Evolutionary conservation across 2,329 filamentous ascomycete species (phyloP), one percentile per base, ranked within the genome.

Genomic region (Aspergillus aculeatus): DNA sequence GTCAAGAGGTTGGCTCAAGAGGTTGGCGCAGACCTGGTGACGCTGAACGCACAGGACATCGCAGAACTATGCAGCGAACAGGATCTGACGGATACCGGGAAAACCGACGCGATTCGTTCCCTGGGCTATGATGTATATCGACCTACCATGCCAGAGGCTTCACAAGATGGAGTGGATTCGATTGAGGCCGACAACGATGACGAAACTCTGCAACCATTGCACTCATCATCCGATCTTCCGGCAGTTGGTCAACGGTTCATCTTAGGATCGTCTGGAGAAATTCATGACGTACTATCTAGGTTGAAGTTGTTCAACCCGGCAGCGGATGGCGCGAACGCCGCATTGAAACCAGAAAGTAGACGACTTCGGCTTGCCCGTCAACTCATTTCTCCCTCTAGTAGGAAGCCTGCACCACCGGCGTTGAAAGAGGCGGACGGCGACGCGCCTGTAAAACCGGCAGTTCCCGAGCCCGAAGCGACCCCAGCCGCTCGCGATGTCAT

Each of bases 1-100:
- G 83, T 93, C 2, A 81, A 85, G 60, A 82, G 85, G 54, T 77
- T 89, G 48, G 89, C 89, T 0, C 77, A 78, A 12, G 81, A 86
- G 35, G 77, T 89, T 77, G 66, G 71, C 12, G 71, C 75, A 29
- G 75, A 80, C 62, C 54, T 80, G 54, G 69, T 80, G 49, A 78
- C 74, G 0, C 69, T 81, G 50, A 77, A 79, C 64, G 77, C 77
- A 16, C 77, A 79, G 62, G 79, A 81, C 66, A 79, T 80, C 59
- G 75, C 77, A 26, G 74, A 79, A 61, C 63, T 80, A 11, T 78
- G 77, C 58, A 73, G 70, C 41, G 74, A 81, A 61, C 76, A 80
- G 48, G 75, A 77, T 47, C 64, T 76, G 32, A 70, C 72, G 9
- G 73, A 77, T 50, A 66, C 66, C 7, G 69, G 71, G 1, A 64